These are phyloP conservation scores for Pleurotus ostreatus DNA, from an alignment of 768 basidiomycete genomes.

Conservation along the genomic window DNA sequence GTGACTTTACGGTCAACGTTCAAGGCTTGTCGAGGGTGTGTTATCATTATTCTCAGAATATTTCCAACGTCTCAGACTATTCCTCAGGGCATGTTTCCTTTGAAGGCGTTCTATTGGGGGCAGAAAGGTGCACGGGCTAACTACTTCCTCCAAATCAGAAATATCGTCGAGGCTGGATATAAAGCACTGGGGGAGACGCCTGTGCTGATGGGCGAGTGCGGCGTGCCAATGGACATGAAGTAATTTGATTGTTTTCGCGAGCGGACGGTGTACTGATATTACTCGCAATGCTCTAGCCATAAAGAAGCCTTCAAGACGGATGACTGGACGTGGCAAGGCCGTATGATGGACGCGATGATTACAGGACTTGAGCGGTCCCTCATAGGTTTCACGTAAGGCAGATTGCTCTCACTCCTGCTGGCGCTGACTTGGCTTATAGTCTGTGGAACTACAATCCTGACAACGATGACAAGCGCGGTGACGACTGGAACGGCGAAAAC, in stretches of 20 bases:
- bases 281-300: constrained; percentile 36
- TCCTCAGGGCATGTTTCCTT: constrained; percentile 77
- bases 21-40: constrained; percentile 85
- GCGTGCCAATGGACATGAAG: constrained; percentile 98
- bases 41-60: background rate
- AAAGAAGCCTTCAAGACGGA: constrained; percentile 68
- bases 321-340: constrained; percentile 76
- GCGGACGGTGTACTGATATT: background rate
- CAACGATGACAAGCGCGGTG: constrained; percentile 76
- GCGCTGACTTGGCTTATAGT: constrained; percentile 47
- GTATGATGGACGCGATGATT: constrained; percentile 95
- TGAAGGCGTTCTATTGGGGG: constrained; percentile 85
- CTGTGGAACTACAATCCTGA: constrained; percentile 94
- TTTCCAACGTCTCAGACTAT: background rate
- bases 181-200: constrained; percentile 75
- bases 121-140: constrained; percentile 78
- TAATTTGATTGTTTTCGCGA: constrained; percentile 30
- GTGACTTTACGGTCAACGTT: constrained; percentile 87
- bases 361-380: constrained; percentile 74
- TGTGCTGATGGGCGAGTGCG: constrained; percentile 87
- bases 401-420: background rate
- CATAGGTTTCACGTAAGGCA: constrained; percentile 80
- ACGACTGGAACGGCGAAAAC: constrained; percentile 95
- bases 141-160: constrained; percentile 76
- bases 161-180: constrained; percentile 68